Percentiles rank a stretch among this genome's conserved stretches.
Conservation (phyloP, 2,329 filamentous ascomycete genomes). For the Fusarium cicatricum region DNA sequence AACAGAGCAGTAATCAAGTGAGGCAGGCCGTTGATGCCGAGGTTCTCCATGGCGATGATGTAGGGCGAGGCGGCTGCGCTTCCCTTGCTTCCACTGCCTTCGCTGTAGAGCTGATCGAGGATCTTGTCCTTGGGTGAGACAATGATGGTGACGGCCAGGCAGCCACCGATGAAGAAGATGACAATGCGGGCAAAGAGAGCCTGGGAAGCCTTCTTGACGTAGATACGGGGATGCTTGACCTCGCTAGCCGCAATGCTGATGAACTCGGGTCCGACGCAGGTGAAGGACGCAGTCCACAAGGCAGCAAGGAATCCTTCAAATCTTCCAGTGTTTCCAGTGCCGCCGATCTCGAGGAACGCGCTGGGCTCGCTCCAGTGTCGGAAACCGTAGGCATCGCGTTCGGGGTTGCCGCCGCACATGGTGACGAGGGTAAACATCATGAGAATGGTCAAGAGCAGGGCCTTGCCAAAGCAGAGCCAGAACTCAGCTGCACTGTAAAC, state of each 20-base stretch:
- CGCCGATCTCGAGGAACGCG: conserved; percentile 60
- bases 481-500: conserved; percentile 77
- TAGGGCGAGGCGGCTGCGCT: conserved; percentile 66
- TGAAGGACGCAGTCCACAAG: conserved; percentile 68
- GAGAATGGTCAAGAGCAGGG: conserved; percentile 70
- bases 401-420: conserved; percentile 79
- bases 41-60: conserved; percentile 65
- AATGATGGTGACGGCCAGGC: conserved; percentile 69
- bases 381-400: conserved; percentile 72
- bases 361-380: conserved; percentile 64
- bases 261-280: conserved; percentile 71
- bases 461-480: conserved; percentile 66
- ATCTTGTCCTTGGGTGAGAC: conserved; percentile 68
- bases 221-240: conserved; percentile 66
- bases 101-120: conserved; percentile 59
- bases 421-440: conserved; percentile 77
- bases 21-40: conserved; percentile 60
- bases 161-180: conserved; percentile 73
- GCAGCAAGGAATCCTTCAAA: conserved; percentile 76
- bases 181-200: conserved; percentile 74
- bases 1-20: conserved; percentile 62
- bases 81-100: conserved; percentile 44
- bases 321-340: conserved; percentile 66
- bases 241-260: conserved; percentile 73
- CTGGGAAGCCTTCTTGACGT: conserved; percentile 74